Base-by-base conservation (phyloP, 1,284 basidiomycete species). In the Cryptococcus maquisensis region DNA sequence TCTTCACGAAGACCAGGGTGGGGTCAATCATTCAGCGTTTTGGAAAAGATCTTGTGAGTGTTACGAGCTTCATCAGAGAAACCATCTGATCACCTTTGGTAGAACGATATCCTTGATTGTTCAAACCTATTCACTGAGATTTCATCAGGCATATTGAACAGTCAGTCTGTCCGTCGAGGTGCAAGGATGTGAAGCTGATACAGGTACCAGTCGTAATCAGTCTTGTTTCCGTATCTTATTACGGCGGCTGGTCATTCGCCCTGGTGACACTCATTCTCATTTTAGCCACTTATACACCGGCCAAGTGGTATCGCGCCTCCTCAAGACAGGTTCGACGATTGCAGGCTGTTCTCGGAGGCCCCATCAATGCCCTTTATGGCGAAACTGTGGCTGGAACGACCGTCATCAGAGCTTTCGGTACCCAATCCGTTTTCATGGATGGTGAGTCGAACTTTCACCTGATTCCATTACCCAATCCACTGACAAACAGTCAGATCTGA, bases 1-100 rank as follows among this genome's bases (percentile, higher is more conserved):
- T 71, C 56, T 71, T 66, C 55, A 57, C 67, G 6, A 60, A 61
- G 50, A 71, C 65, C 4, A 37, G 64, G 41, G 66, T 63, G 1
- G 68, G 68, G 8, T 66, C 65, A 2, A 68, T 71, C 47, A 54
- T 71, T 4, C 68, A 71, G 47, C 56, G 68, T 21, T 68, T 71
- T 35, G 64, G 67, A 0, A 48, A 48, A 45, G 67, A 71, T 45
- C 51, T 71, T 37, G 68, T 70, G 13, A 54, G 66, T 21, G 1
- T 32, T 20, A 26, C 24, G 20, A 20, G 21, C 35, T 46, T 3
- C 9, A 26, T 40, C n/a, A 12, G 21, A 24, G 18, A 8, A 9
- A 21, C 35, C 42, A 24, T 15, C 16, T 35, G n/a, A 38, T 13
- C 6, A 18, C 6, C 9, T 2, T 24, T 28, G 43, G 3, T 39